phyloP scores from a whole-genome alignment of 148 eudicot genomes.

The Rhododendron ferrugineum region DNA sequence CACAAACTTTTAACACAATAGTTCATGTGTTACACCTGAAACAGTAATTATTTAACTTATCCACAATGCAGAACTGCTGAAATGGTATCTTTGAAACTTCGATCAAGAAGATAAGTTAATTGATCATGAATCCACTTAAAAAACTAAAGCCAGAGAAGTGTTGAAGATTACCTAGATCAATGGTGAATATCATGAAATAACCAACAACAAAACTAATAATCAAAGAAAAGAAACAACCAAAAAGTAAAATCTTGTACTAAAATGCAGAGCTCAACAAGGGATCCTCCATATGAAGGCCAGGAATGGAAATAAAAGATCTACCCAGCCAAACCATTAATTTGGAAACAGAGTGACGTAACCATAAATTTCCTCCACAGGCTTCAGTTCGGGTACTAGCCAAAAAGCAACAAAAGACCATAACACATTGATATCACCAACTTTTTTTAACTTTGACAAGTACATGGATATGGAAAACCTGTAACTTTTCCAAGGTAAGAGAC shows the following conservation, averaged over 20 bases:
- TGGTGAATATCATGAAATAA: background rate
- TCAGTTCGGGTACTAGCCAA: background rate
- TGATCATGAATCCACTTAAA: background rate
- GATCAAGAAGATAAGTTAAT: background rate
- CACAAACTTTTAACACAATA: background rate
- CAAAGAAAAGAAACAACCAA: background rate
- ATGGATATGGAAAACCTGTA: background rate
- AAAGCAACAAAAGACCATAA: constrained; percentile 6
- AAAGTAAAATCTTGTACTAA: background rate
- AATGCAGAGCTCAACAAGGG: background rate
- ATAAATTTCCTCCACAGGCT: background rate
- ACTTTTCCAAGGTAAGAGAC: background rate
- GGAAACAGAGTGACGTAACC: background rate
- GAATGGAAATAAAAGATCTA: background rate
- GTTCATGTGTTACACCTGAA: background rate
- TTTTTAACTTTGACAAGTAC: background rate
- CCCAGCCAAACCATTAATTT: background rate
- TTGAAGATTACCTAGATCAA: background rate
- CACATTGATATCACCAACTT: background rate
- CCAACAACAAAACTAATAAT: background rate
- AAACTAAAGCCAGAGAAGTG: background rate
- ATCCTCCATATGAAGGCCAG: background rate
- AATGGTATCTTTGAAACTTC: background rate
- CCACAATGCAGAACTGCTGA: background rate
- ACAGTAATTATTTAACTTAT: background rate